Evolutionary conservation across 495 filamentous ascomycete genomes (phyloP).

Genomic region (Aspergillus campestris): DNA sequence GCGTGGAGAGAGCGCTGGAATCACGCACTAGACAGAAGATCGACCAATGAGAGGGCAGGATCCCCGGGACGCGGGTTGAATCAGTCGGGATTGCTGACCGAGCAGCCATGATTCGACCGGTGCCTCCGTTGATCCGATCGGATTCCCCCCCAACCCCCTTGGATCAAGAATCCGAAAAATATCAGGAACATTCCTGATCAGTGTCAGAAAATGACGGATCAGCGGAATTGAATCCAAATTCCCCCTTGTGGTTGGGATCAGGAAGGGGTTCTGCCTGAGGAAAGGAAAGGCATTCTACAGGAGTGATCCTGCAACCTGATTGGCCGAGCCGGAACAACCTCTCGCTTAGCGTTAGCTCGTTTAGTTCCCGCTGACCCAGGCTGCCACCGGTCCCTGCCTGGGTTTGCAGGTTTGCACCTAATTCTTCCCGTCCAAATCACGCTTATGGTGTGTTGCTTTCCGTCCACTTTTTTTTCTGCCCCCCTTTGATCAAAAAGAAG

Average conservation of each 20-base stretch:
- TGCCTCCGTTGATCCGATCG: slow-evolving; percentile 20
- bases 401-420: no score
- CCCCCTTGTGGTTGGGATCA: slow-evolving; percentile 31
- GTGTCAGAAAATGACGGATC: slow-evolving; percentile 6
- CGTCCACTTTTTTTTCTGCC: slow-evolving; percentile 14
- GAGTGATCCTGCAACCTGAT: slow-evolving; percentile 35
- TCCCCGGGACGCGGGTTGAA: slow-evolving; percentile 20
- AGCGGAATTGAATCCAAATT: slow-evolving; percentile 10
- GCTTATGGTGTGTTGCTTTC: slow-evolving; percentile 32
- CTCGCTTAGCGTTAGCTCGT: slow-evolving; percentile 31
- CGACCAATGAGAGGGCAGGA: slow-evolving; percentile 35
- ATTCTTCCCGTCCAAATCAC: slow-evolving; percentile 18
- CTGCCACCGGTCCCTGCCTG: no score
- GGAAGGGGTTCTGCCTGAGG: slow-evolving; percentile 5
- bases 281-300: slow-evolving; percentile 23
- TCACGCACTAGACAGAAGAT: slow-evolving; percentile 33
- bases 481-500: slow-evolving; percentile 20
- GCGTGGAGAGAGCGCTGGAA: slow-evolving; percentile 26
- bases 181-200: slow-evolving; percentile 11
- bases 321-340: slow-evolving; percentile 18
- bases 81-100: slow-evolving; percentile 24
- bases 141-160: slow-evolving; percentile 13
- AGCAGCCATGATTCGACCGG: slow-evolving; percentile 16
- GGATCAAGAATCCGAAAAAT: slow-evolving; percentile 12
- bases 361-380: not conserved